phyloP scores from a whole-genome alignment of 106 monocot genomes.

The Phalaenopsis aphrodite region DNA sequence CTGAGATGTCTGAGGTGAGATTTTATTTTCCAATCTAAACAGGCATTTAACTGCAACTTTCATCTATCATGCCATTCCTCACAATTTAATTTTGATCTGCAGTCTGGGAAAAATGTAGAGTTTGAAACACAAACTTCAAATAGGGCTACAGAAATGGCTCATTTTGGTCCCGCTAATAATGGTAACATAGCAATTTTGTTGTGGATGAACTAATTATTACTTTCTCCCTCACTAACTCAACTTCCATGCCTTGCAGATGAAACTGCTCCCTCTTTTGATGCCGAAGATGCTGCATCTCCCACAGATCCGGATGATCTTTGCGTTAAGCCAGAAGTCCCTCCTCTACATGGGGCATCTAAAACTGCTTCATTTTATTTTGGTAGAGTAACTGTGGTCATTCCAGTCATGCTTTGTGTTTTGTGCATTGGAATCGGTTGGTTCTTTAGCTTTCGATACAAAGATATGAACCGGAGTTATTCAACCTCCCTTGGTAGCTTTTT shows the following conservation, averaged over 20 bases:
- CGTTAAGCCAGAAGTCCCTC: not conserved
- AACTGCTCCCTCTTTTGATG: not conserved
- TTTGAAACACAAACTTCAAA: not conserved
- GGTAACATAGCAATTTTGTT: slow-evolving; percentile 7
- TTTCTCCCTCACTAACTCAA: not conserved
- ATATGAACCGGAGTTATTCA: not conserved
- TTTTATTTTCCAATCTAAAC: not conserved
- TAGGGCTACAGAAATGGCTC: not conserved
- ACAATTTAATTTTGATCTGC: not conserved
- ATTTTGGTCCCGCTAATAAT: slow-evolving; percentile 2
- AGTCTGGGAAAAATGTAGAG: slow-evolving; percentile 4
- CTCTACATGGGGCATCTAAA: not conserved
- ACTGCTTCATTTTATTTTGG: slow-evolving; percentile 7
- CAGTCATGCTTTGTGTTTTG: not conserved
- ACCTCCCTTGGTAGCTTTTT: not conserved
- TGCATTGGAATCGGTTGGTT: slow-evolving; percentile 14
- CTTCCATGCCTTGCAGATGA: slow-evolving; percentile 8
- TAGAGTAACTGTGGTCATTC: not conserved
- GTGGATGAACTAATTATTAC: not conserved
- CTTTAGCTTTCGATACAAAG: slow-evolving; percentile 2
- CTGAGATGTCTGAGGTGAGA: slow-evolving; percentile 3
- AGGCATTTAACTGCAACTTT: not conserved
- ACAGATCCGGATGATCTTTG: not conserved
- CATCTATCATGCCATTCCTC: not conserved
- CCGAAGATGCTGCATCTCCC: not conserved